Evolutionary conservation across 2,329 filamentous ascomycete species (phyloP), one percentile per base, ranked within the genome.

Genomic region (Hypoxylon sp.): DNA sequence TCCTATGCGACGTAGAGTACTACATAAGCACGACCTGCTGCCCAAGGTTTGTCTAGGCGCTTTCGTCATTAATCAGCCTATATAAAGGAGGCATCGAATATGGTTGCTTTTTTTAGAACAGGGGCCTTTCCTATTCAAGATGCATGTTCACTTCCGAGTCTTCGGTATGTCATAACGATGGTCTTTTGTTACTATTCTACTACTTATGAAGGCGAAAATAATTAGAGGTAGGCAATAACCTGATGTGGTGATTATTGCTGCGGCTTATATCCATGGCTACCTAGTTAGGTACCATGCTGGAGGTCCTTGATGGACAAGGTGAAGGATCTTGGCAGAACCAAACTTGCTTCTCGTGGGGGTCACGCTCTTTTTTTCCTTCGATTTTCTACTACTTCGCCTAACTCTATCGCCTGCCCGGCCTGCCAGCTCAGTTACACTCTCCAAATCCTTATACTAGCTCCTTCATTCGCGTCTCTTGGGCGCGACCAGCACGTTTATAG

Each of bases 41-140:
- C 38, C 48, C 21, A 47, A 45, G 48, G 26, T 17, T 38, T 13
- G 27, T 13, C 35, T 37, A 11, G 17, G 18, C 20, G 4, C 18
- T 24, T 41, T 15, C 9, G 20, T 9, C 40, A 56, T 57, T 47
- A 42, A 57, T 57, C 56, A 57, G 48, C 43, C 48, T 56, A 60
- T 60, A 52, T 31, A 27, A 40, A 5, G 21, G 26, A 37, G 8
- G 31, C 15, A 4, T 3, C 3, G 31, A 11, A 35, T 29, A 29
- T 33, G 18, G 23, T 31, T 24, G 38, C 37, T 10, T 59, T 50
- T 53, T 55, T 53, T 62, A 62, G 55, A 53, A 55, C 47, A 55
- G 17, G 15, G 4, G 18, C 18, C 35, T 29, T 41, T 41, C 45
- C 37, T n/a, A 13, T 37, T 37, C 17, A 10, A 31, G 15, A 3